Conservation (phyloP, 805 yeast genomes). For the Diddensiella transvaalensis region DNA sequence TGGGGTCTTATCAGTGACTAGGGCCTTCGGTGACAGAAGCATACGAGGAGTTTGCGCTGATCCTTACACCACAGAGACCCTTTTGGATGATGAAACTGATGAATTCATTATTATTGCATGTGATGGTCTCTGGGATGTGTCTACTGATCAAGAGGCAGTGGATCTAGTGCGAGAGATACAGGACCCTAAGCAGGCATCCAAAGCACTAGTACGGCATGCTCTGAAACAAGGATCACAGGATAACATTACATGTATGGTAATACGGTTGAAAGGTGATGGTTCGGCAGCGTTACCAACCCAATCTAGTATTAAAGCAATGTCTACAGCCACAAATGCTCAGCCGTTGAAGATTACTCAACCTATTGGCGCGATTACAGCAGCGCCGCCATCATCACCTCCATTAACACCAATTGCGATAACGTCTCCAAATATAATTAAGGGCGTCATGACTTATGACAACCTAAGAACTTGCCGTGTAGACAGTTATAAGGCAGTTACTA, state of each 20-base stretch:
- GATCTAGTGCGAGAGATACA: conserved; percentile 52
- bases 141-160: conserved; percentile 80
- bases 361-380: background rate
- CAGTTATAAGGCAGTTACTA: background rate
- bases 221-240: conserved; percentile 77
- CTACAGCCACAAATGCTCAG: background rate
- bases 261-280: conserved; percentile 37
- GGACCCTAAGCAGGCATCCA: conserved; percentile 66
- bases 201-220: conserved; percentile 64
- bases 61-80: conserved; percentile 86
- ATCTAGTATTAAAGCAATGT: background rate
- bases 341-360: background rate
- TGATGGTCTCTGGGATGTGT: conserved; percentile 97
- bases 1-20: conserved; percentile 90
- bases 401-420: background rate
- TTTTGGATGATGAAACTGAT: conserved; percentile 45
- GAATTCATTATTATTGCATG: conserved; percentile 86
- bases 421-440: background rate
- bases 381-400: conserved; percentile 1
- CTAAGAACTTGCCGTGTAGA: background rate
- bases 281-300: background rate
- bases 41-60: conserved; percentile 86
- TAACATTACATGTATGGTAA: conserved; percentile 89
- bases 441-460: background rate
- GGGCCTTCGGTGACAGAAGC: conserved; percentile 88